A percentile compares a stretch with the other conserved stretches of the same genome.
These are phyloP conservation scores for Vaccinium vitisidaea DNA, from an alignment of 148 eudicot species.

Conservation along the genomic window DNA sequence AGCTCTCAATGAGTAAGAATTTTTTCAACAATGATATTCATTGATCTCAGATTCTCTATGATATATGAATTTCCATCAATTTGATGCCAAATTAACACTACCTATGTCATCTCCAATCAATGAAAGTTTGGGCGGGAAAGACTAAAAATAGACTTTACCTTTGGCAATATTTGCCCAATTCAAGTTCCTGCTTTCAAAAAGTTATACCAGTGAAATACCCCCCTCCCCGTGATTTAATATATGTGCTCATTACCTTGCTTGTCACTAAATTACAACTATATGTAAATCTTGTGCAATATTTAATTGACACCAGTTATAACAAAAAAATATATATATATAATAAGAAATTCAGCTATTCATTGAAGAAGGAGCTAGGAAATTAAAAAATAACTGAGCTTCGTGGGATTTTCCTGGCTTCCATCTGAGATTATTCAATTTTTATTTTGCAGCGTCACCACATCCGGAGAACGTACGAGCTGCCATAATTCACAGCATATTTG, in stretches of 20 bases:
- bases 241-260: no score
- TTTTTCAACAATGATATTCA: neutral
- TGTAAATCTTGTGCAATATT: no score
- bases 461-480: constrained; percentile 6
- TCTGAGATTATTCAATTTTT: neutral
- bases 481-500: constrained; percentile 21
- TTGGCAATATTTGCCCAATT: no score
- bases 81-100: neutral
- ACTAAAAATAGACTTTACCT: no score
- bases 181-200: no score
- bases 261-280: no score
- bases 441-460: constrained; percentile 20
- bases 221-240: no score
- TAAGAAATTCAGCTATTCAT: neutral
- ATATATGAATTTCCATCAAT: neutral
- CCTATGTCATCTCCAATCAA: no score
- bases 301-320: no score
- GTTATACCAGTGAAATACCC: no score
- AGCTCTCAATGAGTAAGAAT: constrained; percentile 14
- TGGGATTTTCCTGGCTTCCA: neutral
- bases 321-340: no score
- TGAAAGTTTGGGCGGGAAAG: no score
- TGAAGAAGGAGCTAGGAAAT: neutral
- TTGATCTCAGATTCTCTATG: neutral
- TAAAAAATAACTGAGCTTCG: neutral